Conservation (phyloP, 164 flowering plant genomes). For the Magnolia kwangsiensis region DNA sequence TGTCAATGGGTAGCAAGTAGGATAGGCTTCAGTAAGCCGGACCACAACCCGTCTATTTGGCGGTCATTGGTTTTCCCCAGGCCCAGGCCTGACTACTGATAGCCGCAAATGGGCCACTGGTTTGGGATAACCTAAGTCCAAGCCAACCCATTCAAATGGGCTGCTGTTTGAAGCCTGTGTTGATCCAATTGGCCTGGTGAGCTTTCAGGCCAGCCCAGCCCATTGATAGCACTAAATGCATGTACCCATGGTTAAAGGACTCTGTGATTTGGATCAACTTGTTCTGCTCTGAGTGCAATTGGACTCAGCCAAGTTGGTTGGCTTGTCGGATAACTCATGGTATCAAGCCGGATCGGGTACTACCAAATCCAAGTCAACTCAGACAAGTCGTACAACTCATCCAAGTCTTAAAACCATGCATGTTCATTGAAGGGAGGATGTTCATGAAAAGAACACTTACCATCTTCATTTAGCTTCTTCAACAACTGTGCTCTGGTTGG, state of each 20-base stretch:
- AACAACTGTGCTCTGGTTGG: conserved; percentile 63
- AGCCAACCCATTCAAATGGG: neutral
- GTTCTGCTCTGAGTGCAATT: no score
- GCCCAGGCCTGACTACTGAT: neutral
- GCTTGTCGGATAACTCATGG: no score
- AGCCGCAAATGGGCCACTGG: neutral
- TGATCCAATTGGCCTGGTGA: neutral
- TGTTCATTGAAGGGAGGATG: neutral
- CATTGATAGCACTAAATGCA: neutral
- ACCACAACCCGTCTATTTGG: no score
- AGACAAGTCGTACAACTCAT: neutral
- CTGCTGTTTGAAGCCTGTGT: no score
- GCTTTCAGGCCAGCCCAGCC: neutral
- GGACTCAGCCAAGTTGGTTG: no score
- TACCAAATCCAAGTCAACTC: no score
- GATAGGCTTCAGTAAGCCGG: no score
- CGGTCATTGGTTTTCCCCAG: no score
- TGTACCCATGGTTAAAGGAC: no score
- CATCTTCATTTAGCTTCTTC: conserved; percentile 74
- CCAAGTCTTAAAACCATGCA: neutral
- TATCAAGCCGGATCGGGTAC: no score
- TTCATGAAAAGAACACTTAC: conserved; percentile 28
- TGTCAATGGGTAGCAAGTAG: no score
- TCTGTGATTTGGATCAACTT: no score
- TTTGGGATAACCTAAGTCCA: neutral